phyloP scores from a whole-genome alignment of 2,329 filamentous ascomycete genomes.

The Onygenales sp. region DNA sequence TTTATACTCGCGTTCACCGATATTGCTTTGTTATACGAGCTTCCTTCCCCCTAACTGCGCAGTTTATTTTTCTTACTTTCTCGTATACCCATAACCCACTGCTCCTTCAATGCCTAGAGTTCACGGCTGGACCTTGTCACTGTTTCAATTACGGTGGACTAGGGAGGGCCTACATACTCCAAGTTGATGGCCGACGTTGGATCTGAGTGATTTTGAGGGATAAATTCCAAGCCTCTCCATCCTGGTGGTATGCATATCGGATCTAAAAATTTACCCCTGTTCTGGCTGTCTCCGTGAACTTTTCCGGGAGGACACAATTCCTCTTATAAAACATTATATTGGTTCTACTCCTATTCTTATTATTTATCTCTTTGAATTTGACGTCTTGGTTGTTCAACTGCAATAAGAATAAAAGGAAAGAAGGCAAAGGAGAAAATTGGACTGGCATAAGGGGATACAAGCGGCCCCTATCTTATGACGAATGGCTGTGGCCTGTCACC shows the following conservation, averaged over 20 bases:
- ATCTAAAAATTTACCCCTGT: not conserved
- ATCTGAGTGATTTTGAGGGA: not conserved
- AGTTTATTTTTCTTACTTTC: not conserved
- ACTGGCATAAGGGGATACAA: not conserved
- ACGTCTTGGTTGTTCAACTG: too few species aligned
- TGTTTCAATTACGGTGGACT: not conserved
- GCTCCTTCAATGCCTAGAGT: not conserved
- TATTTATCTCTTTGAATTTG: not conserved
- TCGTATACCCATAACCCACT: not conserved
- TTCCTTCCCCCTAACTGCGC: too few species aligned
- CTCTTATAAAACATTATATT: not conserved
- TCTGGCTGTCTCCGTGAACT: not conserved
- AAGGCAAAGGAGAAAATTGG: not conserved
- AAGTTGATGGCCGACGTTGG: not conserved
- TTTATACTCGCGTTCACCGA: not conserved
- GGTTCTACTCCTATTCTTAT: not conserved
- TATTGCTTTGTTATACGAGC: not conserved
- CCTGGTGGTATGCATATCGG: not conserved
- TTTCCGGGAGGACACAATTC: not conserved
- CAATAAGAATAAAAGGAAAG: not conserved
- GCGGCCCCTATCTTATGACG: not conserved
- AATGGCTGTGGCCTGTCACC: constrained; percentile 11
- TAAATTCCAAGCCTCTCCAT: not conserved
- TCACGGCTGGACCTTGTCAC: not conserved
- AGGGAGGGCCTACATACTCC: not conserved